Percentiles rank a stretch among this genome's conserved stretches.
Evolutionary conservation across 2,329 filamentous ascomycete species (phyloP).

Genomic region (Fusarium xyrophilum): DNA sequence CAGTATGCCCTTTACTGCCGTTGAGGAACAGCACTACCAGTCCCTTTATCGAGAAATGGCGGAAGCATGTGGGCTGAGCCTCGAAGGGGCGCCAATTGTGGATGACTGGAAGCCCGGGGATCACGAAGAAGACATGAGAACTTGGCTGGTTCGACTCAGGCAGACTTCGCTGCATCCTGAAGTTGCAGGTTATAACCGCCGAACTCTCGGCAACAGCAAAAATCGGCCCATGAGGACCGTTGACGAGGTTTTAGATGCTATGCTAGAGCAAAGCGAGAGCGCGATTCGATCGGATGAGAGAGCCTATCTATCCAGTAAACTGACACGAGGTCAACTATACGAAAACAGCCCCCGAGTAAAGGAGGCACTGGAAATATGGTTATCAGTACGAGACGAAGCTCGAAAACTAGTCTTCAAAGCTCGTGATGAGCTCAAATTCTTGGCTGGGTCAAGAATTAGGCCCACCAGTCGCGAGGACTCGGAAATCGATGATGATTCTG

Average conservation of each 20-base stretch:
- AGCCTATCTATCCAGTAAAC: slow-evolving; percentile 64
- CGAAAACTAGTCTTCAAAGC: slow-evolving; percentile 66
- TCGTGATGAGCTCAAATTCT: slow-evolving; percentile 64
- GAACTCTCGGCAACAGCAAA: slow-evolving; percentile 66
- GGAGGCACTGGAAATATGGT: slow-evolving; percentile 75
- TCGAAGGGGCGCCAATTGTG: slow-evolving; percentile 66
- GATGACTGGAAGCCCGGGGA: slow-evolving; percentile 71
- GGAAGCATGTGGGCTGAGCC: slow-evolving; percentile 69
- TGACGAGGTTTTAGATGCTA: slow-evolving; percentile 83
- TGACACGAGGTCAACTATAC: slow-evolving; percentile 77
- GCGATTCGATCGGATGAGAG: slow-evolving; percentile 73
- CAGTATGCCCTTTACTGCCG: slow-evolving; percentile 84
- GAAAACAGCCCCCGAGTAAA: slow-evolving; percentile 74
- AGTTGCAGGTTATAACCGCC: slow-evolving; percentile 71
- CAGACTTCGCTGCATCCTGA: slow-evolving; percentile 88
- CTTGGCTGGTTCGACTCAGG: slow-evolving; percentile 77
- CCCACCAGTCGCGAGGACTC: slow-evolving; percentile 7
- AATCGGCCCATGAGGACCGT: slow-evolving; percentile 78
- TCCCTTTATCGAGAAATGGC: slow-evolving; percentile 79
- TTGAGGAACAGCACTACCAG: slow-evolving; percentile 90
- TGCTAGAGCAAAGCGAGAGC: slow-evolving; percentile 85
- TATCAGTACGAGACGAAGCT: slow-evolving; percentile 59
- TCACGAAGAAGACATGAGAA: slow-evolving; percentile 75
- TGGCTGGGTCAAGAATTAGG: slow-evolving; percentile 45
- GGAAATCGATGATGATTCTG: slow-evolving; percentile 44